Conservation (phyloP, 2,329 filamentous ascomycete genomes). For the Colletotrichum somersetense region DNA sequence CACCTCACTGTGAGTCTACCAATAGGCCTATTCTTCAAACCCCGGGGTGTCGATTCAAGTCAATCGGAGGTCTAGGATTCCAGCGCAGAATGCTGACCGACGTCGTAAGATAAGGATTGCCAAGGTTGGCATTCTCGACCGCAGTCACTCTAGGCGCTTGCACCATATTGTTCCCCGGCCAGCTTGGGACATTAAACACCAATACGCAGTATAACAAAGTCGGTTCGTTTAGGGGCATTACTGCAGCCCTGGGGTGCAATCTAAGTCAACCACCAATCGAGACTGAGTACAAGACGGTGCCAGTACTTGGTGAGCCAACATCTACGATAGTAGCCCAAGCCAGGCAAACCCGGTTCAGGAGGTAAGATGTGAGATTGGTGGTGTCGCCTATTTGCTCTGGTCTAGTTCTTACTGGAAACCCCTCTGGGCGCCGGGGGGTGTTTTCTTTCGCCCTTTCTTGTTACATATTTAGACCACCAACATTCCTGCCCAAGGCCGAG, state of each 20-base stretch:
- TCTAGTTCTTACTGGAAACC: background rate
- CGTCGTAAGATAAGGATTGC: background rate
- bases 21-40: background rate
- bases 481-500: background rate
- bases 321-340: constrained; percentile 8
- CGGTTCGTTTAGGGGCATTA: background rate
- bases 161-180: background rate
- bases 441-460: constrained; percentile 8
- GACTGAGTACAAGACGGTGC: background rate
- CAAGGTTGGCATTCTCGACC: constrained; percentile 5
- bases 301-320: background rate
- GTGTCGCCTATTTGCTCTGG: background rate
- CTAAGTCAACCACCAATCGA: background rate
- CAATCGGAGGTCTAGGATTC: background rate
- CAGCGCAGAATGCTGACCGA: background rate
- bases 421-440: no score
- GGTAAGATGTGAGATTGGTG: constrained; percentile 7
- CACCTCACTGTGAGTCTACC: background rate
- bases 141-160: background rate
- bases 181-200: background rate
- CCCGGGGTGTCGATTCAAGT: background rate
- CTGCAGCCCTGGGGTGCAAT: background rate
- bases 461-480: constrained; percentile 17
- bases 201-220: background rate
- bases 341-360: background rate